phyloP scores from a whole-genome alignment of 2,329 filamentous ascomycete genomes.

The Ustulina deusta region DNA sequence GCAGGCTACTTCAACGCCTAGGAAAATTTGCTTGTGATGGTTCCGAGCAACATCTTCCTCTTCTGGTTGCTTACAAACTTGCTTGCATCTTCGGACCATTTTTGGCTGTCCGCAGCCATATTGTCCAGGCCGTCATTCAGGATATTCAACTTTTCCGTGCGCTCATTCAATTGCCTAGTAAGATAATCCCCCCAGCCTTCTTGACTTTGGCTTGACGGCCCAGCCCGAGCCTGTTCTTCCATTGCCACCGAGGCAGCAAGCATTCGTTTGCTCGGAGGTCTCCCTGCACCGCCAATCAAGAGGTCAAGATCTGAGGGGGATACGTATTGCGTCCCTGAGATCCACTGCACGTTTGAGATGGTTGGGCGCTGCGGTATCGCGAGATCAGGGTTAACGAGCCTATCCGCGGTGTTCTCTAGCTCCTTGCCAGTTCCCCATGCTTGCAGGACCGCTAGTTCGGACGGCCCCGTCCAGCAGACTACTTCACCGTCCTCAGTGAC shows the following conservation, averaged over 20 bases:
- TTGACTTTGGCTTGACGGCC: conserved; percentile 54
- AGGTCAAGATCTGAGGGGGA: conserved; percentile 89
- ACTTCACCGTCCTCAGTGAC: conserved; percentile 85
- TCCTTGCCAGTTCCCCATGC: conserved; percentile 82
- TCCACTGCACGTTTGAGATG: conserved; percentile 96
- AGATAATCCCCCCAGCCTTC: conserved; percentile 85
- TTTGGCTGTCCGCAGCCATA: conserved; percentile 81
- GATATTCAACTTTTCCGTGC: conserved; percentile 86
- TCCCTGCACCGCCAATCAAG: conserved; percentile 87
- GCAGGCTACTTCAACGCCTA: conserved; percentile 21
- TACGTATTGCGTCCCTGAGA: conserved; percentile 92
- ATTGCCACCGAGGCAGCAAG: conserved; percentile 82
- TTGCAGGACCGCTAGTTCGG: conserved; percentile 84
- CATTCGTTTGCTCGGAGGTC: conserved; percentile 91
- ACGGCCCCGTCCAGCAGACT: conserved; percentile 88
- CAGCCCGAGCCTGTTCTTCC: conserved; percentile 67
- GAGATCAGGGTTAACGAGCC: conserved; percentile 81
- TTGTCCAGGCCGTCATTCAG: conserved; percentile 88
- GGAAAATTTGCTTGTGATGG: conserved; percentile 71
- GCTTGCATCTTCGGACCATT: conserved; percentile 87
- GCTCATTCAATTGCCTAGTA: conserved; percentile 86
- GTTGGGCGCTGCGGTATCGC: conserved; percentile 84
- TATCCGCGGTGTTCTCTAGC: conserved; percentile 74
- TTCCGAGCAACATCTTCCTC: conserved; percentile 81
- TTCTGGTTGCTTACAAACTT: conserved; percentile 92